phyloP scores from a whole-genome alignment of 192 early-diverging fungal species.

The Cladochytrium replicatum region DNA sequence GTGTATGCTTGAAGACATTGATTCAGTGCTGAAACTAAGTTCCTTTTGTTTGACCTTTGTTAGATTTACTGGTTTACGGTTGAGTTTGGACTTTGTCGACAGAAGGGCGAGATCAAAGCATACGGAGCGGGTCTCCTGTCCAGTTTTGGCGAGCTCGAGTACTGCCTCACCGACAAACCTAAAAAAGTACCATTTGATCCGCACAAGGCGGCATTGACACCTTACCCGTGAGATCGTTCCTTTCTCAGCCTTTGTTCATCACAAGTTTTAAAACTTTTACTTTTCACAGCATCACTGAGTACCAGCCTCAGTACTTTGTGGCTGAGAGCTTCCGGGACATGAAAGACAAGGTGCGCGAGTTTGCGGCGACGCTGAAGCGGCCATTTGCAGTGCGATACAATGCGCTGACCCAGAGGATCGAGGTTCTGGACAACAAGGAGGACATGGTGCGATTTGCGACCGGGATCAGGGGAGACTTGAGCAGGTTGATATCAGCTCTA shows the following conservation, averaged over 20 bases:
- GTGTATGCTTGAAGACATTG: too few species aligned
- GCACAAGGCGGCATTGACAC: constrained; percentile 32
- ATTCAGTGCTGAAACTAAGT: too few species aligned
- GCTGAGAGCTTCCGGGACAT: constrained; percentile 90
- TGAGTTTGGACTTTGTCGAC: constrained; percentile 83
- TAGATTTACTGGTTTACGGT: constrained; percentile 77
- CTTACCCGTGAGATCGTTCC: constrained; percentile 28
- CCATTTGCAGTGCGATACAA: constrained; percentile 90
- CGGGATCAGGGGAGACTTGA: constrained; percentile 68
- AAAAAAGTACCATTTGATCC: constrained; percentile 78
- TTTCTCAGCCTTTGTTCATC: background rate
- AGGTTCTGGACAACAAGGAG: constrained; percentile 84
- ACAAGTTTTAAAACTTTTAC: background rate
- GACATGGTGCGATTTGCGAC: constrained; percentile 72
- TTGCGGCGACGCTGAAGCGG: constrained; percentile 61
- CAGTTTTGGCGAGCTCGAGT: constrained; percentile 93
- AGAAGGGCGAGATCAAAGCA: constrained; percentile 62
- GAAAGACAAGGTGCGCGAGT: constrained; percentile 77
- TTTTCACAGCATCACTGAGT: constrained; percentile 61
- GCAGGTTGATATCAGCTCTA: constrained; percentile 60
- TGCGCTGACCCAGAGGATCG: constrained; percentile 80
- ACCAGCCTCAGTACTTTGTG: constrained; percentile 92
- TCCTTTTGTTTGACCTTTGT: too few species aligned
- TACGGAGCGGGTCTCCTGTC: constrained; percentile 89
- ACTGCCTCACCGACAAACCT: constrained; percentile 70